phyloP scores from a whole-genome alignment of 352 stramenopile genomes.

The Phytopythium cucurbitacearum region DNA sequence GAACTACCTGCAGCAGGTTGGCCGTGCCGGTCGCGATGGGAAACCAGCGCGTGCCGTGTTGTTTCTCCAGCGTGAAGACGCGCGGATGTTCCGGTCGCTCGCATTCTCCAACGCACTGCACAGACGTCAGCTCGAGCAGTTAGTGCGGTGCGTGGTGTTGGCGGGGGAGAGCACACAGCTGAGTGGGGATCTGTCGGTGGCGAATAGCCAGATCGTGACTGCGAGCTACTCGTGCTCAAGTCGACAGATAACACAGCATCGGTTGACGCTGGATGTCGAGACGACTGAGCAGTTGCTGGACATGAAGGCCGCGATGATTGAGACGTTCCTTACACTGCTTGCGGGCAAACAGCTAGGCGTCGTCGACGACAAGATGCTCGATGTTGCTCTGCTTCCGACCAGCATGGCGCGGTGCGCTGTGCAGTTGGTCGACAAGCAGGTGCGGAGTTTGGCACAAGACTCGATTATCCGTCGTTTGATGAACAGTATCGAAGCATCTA shows the following conservation, averaged over 20 bases:
- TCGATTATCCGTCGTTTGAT: conserved; percentile 24
- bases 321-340: conserved; percentile 75
- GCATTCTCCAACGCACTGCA: conserved; percentile 69
- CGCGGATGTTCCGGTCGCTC: conserved; percentile 63
- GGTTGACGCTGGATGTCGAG: conserved; percentile 47
- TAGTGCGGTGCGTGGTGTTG: conserved; percentile 43
- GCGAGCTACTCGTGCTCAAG: conserved; percentile 15
- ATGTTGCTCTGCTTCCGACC: conserved; percentile 31
- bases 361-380: conserved; percentile 8
- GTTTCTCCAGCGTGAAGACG: conserved; percentile 64
- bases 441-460: conserved; percentile 23
- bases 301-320: conserved; percentile 66
- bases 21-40: conserved; percentile 93
- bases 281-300: conserved; percentile 63
- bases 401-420: conserved; percentile 55
- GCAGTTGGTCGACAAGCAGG: conserved; percentile 47
- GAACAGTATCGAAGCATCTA: conserved; percentile 6
- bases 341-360: conserved; percentile 18
- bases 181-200: no score
- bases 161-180: background rate
- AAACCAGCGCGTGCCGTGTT: conserved; percentile 64
- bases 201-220: conserved; percentile 17
- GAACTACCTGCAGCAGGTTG: conserved; percentile 98
- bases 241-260: conserved; percentile 10
- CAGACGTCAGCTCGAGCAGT: conserved; percentile 33